phyloP scores from a whole-genome alignment of 2,329 filamentous ascomycete genomes.

The Aspergillus flavus region DNA sequence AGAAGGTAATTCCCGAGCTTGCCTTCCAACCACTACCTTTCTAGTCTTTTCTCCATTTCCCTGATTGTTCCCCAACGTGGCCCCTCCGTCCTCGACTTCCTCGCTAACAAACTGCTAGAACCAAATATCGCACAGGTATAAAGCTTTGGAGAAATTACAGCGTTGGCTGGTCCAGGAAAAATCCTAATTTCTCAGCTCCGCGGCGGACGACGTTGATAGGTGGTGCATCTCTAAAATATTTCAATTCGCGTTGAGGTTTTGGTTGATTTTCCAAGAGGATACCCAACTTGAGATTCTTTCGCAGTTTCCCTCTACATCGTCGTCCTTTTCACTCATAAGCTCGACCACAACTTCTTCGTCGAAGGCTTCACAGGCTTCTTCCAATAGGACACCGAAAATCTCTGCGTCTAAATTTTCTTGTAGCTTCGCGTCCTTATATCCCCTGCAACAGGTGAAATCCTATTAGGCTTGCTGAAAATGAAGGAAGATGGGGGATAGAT shows the following conservation, averaged over 20 bases:
- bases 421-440: slow-evolving; percentile 83
- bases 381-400: slow-evolving; percentile 92
- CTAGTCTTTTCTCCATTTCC: neutral
- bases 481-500: neutral
- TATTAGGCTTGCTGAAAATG: slow-evolving; percentile 6
- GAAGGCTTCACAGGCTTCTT: slow-evolving; percentile 87
- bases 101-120: slow-evolving; percentile 57
- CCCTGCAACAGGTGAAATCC: slow-evolving; percentile 48
- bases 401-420: slow-evolving; percentile 97
- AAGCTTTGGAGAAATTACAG: slow-evolving; percentile 84
- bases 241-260: slow-evolving; percentile 33
- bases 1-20: slow-evolving; percentile 66
- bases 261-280: slow-evolving; percentile 72
- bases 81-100: neutral
- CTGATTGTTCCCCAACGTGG: neutral
- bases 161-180: slow-evolving; percentile 67
- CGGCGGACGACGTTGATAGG: neutral
- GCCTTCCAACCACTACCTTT: neutral
- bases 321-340: slow-evolving; percentile 75
- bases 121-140: slow-evolving; percentile 85
- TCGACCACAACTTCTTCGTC: slow-evolving; percentile 87
- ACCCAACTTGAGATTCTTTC: slow-evolving; percentile 83
- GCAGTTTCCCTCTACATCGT: slow-evolving; percentile 87
- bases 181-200: slow-evolving; percentile 13
- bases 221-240: neutral